Conservation (phyloP, 768 basidiomycete species). For the Mycena galericulata region DNA sequence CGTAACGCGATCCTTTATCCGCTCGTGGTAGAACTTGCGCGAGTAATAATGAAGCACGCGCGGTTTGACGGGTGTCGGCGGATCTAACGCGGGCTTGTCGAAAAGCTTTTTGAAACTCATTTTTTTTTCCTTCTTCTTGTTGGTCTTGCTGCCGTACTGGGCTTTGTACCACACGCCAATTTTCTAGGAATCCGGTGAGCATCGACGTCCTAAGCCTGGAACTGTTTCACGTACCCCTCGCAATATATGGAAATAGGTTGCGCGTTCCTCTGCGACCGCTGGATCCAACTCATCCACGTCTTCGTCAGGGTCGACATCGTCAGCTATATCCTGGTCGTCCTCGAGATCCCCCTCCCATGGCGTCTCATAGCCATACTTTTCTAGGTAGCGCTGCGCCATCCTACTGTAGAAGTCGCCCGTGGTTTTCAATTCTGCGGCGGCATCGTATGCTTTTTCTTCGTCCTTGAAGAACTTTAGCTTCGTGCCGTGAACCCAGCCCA, state of each 20-base stretch:
- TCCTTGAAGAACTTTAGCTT: not conserved
- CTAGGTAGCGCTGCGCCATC: not conserved
- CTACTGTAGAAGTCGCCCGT: not conserved
- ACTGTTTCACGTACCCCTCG: not conserved
- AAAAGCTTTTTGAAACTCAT: slow-evolving; percentile 4
- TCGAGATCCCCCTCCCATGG: not conserved
- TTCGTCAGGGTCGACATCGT: slow-evolving; percentile 9
- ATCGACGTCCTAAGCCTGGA: no score
- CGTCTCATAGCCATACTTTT: slow-evolving; percentile 5
- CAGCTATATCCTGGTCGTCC: not conserved
- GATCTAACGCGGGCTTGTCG: not conserved
- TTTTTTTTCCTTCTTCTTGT: not conserved
- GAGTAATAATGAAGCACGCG: not conserved
- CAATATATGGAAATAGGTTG: not conserved
- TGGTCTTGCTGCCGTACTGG: not conserved
- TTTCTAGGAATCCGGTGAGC: not conserved
- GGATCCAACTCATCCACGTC: not conserved
- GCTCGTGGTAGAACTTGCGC: not conserved
- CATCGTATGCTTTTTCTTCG: no score
- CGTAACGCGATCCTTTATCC: not conserved
- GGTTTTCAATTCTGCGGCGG: not conserved
- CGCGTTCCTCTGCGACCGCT: not conserved
- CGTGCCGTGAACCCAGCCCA: slow-evolving; percentile 9
- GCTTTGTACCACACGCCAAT: slow-evolving; percentile 8
- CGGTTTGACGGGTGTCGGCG: not conserved